phyloP scores from a whole-genome alignment of 805 yeast genomes.

The Suhomyces sp. region DNA sequence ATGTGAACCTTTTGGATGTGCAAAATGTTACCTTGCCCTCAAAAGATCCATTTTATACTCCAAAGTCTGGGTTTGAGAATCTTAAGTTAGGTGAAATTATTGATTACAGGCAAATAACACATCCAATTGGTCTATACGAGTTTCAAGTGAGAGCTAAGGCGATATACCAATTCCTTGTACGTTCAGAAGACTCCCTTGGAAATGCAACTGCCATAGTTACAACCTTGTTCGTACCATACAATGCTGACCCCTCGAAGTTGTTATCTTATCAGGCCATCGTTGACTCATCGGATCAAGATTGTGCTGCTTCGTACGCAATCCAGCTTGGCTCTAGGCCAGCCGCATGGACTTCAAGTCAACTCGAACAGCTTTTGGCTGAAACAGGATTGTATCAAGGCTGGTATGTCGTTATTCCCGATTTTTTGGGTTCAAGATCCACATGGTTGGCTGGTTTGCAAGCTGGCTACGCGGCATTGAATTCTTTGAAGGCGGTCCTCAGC shows the following conservation, averaged over 20 bases:
- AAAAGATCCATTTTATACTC: conserved; percentile 24
- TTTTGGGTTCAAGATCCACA: conserved; percentile 19
- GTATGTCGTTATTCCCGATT: conserved; percentile 19
- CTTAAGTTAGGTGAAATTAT: conserved; percentile 23
- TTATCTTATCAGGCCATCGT: conserved; percentile 20
- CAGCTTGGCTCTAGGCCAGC: neutral
- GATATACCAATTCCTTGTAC: conserved; percentile 21
- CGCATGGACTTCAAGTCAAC: neutral
- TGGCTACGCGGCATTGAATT: conserved; percentile 19
- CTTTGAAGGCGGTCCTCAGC: conserved; percentile 15
- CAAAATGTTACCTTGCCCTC: no score
- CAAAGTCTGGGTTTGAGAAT: conserved; percentile 22
- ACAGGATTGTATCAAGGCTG: conserved; percentile 18
- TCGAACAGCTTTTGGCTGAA: conserved; percentile 15
- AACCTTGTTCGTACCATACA: conserved; percentile 22
- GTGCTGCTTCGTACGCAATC: conserved; percentile 21
- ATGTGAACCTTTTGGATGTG: no score
- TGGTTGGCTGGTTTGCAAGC: conserved; percentile 20
- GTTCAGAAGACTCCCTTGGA: conserved; percentile 20
- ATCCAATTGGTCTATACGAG: conserved; percentile 15
- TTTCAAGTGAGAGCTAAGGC: conserved; percentile 20
- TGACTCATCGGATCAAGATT: conserved; percentile 20
- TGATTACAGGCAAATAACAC: conserved; percentile 20
- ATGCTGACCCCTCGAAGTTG: conserved; percentile 22
- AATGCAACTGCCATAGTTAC: conserved; percentile 22